These are phyloP conservation scores for Panellus pusillus DNA, from an alignment of 768 basidiomycete species.

Conservation along the genomic window DNA sequence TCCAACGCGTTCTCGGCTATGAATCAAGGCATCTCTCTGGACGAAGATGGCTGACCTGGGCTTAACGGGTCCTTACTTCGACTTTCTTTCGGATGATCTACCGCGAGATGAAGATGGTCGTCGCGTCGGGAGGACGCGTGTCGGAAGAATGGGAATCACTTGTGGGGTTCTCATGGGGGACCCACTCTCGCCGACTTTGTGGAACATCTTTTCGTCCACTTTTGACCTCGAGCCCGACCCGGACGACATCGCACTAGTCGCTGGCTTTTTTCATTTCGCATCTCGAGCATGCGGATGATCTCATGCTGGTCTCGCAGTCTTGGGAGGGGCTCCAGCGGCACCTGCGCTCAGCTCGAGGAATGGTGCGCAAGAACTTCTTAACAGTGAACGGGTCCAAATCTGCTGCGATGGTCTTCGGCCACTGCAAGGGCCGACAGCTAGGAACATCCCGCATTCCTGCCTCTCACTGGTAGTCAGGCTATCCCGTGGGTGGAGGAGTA, in stretches of 20 bases:
- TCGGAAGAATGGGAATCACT: slow-evolving; percentile 8
- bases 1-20: slow-evolving; percentile 36
- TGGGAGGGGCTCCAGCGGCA: slow-evolving; percentile 20
- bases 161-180: slow-evolving; percentile 14
- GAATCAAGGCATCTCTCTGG: background rate
- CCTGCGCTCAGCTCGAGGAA: slow-evolving; percentile 4
- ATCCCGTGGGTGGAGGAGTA: background rate
- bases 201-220: slow-evolving; percentile 2
- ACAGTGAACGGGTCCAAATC: slow-evolving; percentile 12
- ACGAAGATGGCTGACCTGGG: background rate
- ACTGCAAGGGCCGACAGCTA: slow-evolving; percentile 3
- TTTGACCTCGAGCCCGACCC: background rate
- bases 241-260: slow-evolving; percentile 11
- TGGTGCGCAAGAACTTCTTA: slow-evolving; percentile 24
- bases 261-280: too few species aligned
- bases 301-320: slow-evolving; percentile 18
- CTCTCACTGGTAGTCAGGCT: background rate
- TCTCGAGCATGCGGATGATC: slow-evolving; percentile 26
- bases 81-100: slow-evolving; percentile 10
- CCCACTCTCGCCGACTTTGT: slow-evolving; percentile 9
- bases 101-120: background rate
- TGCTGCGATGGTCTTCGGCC: slow-evolving; percentile 20
- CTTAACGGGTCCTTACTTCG: background rate
- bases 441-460: background rate
- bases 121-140: background rate